Base-by-base conservation (phyloP, 257 asterid species). In the Jasminum sambac region DNA sequence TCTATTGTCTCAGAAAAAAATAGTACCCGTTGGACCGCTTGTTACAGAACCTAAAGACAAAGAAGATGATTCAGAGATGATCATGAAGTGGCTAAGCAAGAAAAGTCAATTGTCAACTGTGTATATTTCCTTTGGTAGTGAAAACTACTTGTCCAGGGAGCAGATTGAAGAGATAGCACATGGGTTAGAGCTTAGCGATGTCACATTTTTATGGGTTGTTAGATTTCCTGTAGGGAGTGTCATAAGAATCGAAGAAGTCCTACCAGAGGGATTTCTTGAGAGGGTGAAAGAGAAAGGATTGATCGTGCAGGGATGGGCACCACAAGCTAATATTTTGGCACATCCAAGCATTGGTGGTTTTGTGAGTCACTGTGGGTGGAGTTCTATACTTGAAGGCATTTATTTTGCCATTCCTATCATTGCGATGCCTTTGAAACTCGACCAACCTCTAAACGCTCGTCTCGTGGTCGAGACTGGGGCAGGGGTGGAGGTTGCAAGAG, bases 351-450 rank as follows among this genome's bases (percentile, higher is more conserved):
- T 58, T 13, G 80, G 78, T 19, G 82, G 76, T 21, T 82, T 79
- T 25, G 61, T 74, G 59, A 76, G 82, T 9, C 84, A 82, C 11
- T 82, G 82, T 44, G 84, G 84, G 11, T 79, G 87, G 83, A 77
- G 81, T 66, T 78, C 82, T 44, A 17, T 74, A 10, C 21, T 64
- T 8, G 82, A 78, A 43, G 70, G 79, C 34, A 30, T 74, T 42
- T 73, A 71, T 34, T 41, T 30, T 46, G 87, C 76, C 1, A 81
- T 82, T 57, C 84, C 87, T 26, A 46, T 82, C 0, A 61, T 82
- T 59, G 79, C 74, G 41, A 79, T 83, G 84, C 83, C 87, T 5
- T 64, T 83, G 73, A 77, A 74, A 5, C 66, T 68, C 11, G 82
- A 77, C 50, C 82, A 77, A 48, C 79, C 73, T 19, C 7, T 80